phyloP scores from a whole-genome alignment of 2,329 filamentous ascomycete species.

The Fusarium poae region DNA sequence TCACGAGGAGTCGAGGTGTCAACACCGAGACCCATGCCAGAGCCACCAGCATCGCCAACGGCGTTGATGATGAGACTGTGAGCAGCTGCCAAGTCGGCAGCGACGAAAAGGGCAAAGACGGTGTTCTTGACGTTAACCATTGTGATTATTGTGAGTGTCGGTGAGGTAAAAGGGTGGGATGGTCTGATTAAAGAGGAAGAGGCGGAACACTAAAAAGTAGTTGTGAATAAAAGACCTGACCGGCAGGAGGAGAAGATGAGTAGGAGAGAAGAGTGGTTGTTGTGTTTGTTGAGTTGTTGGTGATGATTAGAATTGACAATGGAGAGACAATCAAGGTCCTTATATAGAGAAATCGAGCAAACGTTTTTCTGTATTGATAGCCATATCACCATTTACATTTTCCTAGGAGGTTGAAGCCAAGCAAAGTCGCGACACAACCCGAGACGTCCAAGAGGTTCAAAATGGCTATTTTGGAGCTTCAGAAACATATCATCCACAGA shows the following conservation, averaged over 20 bases:
- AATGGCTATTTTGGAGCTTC: not conserved
- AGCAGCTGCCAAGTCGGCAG: slow-evolving; percentile 22
- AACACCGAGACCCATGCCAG: slow-evolving; percentile 65
- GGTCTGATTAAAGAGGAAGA: not conserved
- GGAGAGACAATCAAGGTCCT: not conserved
- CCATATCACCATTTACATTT: not conserved
- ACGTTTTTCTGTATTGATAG: not conserved
- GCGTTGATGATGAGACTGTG: slow-evolving; percentile 46
- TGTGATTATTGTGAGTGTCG: not conserved
- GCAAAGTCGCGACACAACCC: slow-evolving; percentile 3
- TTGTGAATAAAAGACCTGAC: slow-evolving; percentile 13
- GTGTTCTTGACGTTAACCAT: slow-evolving; percentile 26
- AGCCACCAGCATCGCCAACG: slow-evolving; percentile 68
- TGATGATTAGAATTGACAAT: slow-evolving; percentile 1
- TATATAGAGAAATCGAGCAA: slow-evolving; percentile 6
- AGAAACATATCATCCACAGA: slow-evolving; percentile 9
- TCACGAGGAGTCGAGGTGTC: slow-evolving; percentile 70
- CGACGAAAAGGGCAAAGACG: slow-evolving; percentile 8
- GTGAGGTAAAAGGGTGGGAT: rapidly evolving
- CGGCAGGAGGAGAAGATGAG: slow-evolving; percentile 12
- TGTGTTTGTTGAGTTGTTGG: slow-evolving; percentile 3
- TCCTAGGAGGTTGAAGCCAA: not conserved
- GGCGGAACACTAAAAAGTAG: not conserved
- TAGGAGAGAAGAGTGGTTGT: not conserved
- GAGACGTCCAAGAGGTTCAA: slow-evolving; percentile 17